phyloP scores from a whole-genome alignment of 2,329 filamentous ascomycete species.

The Dothistroma septosporum region DNA sequence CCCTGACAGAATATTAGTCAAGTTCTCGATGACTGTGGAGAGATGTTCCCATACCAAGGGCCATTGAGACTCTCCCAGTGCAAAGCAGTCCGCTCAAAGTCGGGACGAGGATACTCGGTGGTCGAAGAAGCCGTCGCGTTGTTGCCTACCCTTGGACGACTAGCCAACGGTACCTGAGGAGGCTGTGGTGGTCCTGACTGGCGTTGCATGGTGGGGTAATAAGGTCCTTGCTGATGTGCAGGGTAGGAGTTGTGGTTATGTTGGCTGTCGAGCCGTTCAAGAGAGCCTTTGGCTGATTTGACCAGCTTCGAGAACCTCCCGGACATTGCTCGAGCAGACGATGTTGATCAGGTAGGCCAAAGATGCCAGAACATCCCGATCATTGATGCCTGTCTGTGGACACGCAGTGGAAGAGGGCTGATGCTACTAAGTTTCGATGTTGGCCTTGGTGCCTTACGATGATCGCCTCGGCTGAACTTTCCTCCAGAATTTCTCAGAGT shows the following conservation, averaged over 20 bases:
- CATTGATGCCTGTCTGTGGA: background rate
- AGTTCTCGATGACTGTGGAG: slow-evolving; percentile 29
- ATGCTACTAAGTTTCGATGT: background rate
- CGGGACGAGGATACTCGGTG: slow-evolving; percentile 57
- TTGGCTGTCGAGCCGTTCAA: background rate
- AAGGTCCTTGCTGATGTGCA: slow-evolving; percentile 1
- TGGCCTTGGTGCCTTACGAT: background rate
- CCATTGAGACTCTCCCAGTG: slow-evolving; percentile 61
- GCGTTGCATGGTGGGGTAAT: slow-evolving; percentile 6
- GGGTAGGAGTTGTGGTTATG: background rate
- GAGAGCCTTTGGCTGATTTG: slow-evolving; percentile 12
- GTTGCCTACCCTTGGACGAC: background rate
- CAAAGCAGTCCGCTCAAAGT: slow-evolving; percentile 56
- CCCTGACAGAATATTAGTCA: slow-evolving; percentile 13
- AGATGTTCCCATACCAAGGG: slow-evolving; percentile 54
- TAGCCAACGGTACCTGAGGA: background rate
- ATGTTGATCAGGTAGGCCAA: slow-evolving; percentile 7
- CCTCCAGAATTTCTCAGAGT: slow-evolving; percentile 9
- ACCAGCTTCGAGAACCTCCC: slow-evolving; percentile 18
- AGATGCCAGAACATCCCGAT: background rate
- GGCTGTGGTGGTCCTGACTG: slow-evolving; percentile 5
- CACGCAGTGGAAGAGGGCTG: background rate
- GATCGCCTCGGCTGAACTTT: background rate
- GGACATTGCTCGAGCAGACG: slow-evolving; percentile 9
- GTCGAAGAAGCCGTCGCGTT: slow-evolving; percentile 12